Percentiles rank a stretch among this genome's conserved stretches.
These are phyloP conservation scores for Boletus austroedulis DNA, from an alignment of 1,284 basidiomycete species.

Conservation along the genomic window DNA sequence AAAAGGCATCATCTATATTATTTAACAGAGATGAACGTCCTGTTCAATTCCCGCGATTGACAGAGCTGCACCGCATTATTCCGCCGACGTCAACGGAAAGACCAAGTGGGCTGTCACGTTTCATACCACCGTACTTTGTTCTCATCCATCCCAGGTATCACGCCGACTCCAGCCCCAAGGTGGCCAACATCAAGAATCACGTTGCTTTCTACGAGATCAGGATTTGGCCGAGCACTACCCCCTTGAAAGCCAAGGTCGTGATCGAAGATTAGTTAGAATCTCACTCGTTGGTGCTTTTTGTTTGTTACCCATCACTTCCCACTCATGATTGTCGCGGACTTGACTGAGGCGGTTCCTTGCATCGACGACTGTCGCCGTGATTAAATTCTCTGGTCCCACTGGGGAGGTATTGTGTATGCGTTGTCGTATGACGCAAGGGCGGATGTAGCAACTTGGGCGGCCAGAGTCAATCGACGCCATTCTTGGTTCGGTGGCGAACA, in stretches of 20 bases:
- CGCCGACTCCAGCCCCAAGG: conserved; percentile 49
- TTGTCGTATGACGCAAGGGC: background rate
- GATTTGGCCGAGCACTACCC: background rate
- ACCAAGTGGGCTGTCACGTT: conserved; percentile 41
- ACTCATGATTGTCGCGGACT: background rate
- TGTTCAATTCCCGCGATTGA: conserved; percentile 4
- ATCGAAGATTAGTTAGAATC: conserved; percentile 16
- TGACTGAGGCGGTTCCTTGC: background rate
- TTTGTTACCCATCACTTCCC: background rate
- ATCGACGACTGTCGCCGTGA: background rate
- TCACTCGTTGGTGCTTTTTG: background rate
- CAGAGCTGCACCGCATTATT: conserved; percentile 63
- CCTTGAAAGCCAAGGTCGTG: conserved; percentile 20
- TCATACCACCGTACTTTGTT: background rate
- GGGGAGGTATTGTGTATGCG: background rate
- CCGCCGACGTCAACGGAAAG: conserved; percentile 48
- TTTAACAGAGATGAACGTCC: background rate
- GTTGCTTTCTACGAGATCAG: conserved; percentile 66
- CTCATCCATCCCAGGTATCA: conserved; percentile 53
- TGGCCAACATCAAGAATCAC: conserved; percentile 54
- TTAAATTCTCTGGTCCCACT: background rate
- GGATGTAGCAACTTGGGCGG: background rate
- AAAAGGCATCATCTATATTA: conserved; percentile 52
- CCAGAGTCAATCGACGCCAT: background rate
- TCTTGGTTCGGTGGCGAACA: background rate